Percentiles rank a stretch among this genome's conserved stretches.
These are phyloP conservation scores for Apiospora malaysiana DNA, from an alignment of 2,329 filamentous ascomycete genomes.

Conservation along the genomic window DNA sequence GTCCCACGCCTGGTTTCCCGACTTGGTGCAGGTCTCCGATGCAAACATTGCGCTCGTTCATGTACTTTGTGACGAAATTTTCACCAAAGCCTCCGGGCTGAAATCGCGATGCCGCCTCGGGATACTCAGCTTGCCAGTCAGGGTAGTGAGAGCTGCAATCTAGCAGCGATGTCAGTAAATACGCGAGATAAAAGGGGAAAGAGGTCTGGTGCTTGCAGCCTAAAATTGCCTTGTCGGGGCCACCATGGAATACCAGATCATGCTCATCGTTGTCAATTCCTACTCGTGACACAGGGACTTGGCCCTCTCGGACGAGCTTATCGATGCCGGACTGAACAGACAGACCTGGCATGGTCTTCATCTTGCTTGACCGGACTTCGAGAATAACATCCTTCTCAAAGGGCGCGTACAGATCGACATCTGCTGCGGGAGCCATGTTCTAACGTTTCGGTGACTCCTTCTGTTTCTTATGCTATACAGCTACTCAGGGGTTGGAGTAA, in stretches of 20 bases:
- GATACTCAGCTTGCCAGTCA: slow-evolving; percentile 59
- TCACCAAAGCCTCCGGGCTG: slow-evolving; percentile 67
- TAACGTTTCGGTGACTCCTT: not conserved
- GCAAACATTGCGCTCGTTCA: slow-evolving; percentile 70
- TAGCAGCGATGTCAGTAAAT: slow-evolving; percentile 33
- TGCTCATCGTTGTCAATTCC: slow-evolving; percentile 67
- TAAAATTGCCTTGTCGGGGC: slow-evolving; percentile 67
- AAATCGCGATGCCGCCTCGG: slow-evolving; percentile 56
- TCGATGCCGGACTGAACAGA: slow-evolving; percentile 62
- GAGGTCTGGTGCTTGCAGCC: slow-evolving; percentile 49
- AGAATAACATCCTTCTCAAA: slow-evolving; percentile 56
- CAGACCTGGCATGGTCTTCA: slow-evolving; percentile 60
- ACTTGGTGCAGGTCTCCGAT: slow-evolving; percentile 66
- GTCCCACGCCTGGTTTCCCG: slow-evolving; percentile 26
- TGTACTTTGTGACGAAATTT: slow-evolving; percentile 62
- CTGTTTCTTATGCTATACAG: not conserved
- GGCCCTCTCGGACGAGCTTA: slow-evolving; percentile 51
- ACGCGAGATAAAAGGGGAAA: not conserved
- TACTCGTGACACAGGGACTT: slow-evolving; percentile 51
- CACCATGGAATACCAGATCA: slow-evolving; percentile 66
- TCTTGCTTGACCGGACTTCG: slow-evolving; percentile 62
- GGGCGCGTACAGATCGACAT: slow-evolving; percentile 48
- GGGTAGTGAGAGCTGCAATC: slow-evolving; percentile 67
- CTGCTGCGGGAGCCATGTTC: slow-evolving; percentile 33
- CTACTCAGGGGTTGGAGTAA: not conserved